phyloP scores from a whole-genome alignment of 306 rosid species.

The Dryas octopetala region DNA sequence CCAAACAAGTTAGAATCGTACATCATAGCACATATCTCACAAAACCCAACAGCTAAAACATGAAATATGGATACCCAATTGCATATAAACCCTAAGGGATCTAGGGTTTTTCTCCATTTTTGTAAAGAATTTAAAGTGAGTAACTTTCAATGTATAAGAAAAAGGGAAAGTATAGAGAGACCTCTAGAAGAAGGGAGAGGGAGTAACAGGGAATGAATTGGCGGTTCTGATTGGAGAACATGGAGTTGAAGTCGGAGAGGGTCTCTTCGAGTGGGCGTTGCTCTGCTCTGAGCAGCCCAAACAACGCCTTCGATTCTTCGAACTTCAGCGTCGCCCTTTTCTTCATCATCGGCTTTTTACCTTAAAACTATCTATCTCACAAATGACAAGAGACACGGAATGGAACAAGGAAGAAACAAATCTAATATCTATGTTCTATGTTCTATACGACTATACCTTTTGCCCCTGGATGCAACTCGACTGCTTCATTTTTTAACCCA shows the following conservation, averaged over 20 bases:
- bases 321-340: constrained; percentile 45
- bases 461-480: too few relatives aligned
- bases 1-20: background rate
- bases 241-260: constrained; percentile 60
- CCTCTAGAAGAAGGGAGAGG: constrained; percentile 68
- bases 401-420: background rate
- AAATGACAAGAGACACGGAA: background rate
- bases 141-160: background rate
- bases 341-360: constrained; percentile 10
- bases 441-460: too few relatives aligned
- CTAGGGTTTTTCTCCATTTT: constrained; percentile 12
- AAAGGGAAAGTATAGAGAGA: background rate
- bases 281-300: constrained; percentile 51
- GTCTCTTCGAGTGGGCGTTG: constrained; percentile 65
- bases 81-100: background rate
- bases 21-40: background rate
- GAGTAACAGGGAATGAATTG: constrained; percentile 72
- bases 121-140: background rate
- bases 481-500: too few relatives aligned
- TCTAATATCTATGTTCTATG: too few relatives aligned
- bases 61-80: background rate
- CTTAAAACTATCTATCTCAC: background rate
- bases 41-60: background rate
- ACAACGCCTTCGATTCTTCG: constrained; percentile 60
- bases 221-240: constrained; percentile 38